Base-by-base conservation (phyloP, 768 basidiomycete genomes). In the Russula brevipes region DNA sequence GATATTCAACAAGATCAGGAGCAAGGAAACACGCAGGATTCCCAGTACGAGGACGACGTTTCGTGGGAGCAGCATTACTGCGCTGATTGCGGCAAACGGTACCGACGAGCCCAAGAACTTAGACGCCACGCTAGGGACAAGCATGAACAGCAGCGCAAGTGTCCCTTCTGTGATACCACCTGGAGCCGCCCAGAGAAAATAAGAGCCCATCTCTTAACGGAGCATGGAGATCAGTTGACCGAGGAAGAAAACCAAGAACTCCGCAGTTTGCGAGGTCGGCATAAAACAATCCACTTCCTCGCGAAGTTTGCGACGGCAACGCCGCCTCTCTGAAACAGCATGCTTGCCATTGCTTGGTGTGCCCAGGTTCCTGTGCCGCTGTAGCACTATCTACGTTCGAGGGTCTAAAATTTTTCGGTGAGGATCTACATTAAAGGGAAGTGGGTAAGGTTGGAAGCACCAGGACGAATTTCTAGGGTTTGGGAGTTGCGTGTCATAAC, bases 141-240 rank as follows among this genome's bases (percentile, higher is more conserved):
- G 5, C 61, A 62, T n/a, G 7, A 11, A 2, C 17, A 12, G 12
- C 35, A 4, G 24, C 49, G 17, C 24, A 19, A 52, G 49, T 62
- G 61, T 31, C 33, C 50, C 31, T 52, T 62, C 42, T 62, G 61
- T 5, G 4, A 36, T 17, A 16, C 3, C 24, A 39, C 17, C n/a
- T 62, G 55, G 61, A 57, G 16, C 24, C 54, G 61, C 30, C 41
- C 54, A 30, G 49, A 30, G 41, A 35, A 12, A 3, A 30, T 62
- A 24, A 56, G 49, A 17, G 5, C 0, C 5, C 61, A 62, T 31
- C 33, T 62, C 33, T 4, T 51, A 44, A 30, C 5, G 8, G 6
- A n/a, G 19, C 61, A 62, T 5, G 16, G 19, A 44, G 35, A n/a
- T 44, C 17, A 9, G 24, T 51, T 62, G 2, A 62, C 31, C 2